Evolutionary conservation across 345 rosid genomes (phyloP).

Genomic region (Excoecaria cochinchinensis): DNA sequence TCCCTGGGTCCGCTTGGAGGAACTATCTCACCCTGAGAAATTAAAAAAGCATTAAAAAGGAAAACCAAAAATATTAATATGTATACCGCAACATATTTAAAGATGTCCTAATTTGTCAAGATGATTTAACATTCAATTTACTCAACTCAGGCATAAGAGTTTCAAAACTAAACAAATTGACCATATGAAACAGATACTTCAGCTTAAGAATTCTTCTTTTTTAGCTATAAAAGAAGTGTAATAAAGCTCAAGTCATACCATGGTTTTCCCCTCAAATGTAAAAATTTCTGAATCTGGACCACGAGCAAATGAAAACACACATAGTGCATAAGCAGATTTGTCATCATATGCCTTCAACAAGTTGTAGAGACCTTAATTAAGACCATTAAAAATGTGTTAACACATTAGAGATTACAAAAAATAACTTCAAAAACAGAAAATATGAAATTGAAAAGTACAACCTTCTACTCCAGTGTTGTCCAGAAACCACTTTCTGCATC

Average conservation of each 20-base stretch:
- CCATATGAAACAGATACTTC: no score
- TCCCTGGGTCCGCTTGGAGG: constrained; percentile 79
- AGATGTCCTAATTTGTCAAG: no score
- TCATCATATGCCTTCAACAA: constrained; percentile 88
- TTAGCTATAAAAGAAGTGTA: background rate
- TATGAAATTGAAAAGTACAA: constrained; percentile 26
- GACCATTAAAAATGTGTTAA: no score
- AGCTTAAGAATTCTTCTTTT: no score
- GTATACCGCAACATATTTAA: no score
- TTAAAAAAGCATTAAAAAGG: background rate
- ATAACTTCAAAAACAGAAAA: background rate
- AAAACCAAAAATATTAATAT: background rate
- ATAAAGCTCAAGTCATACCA: constrained; percentile 26
- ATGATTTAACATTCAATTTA: no score
- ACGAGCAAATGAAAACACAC: constrained; percentile 76
- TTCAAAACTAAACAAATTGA: no score
- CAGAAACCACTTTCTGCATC: constrained; percentile 91
- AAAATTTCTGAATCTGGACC: constrained; percentile 76
- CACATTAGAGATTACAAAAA: background rate
- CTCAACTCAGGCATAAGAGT: no score
- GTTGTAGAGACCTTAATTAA: constrained; percentile 64
- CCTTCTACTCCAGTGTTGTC: constrained; percentile 95
- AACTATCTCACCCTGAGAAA: constrained; percentile 82
- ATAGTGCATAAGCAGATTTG: constrained; percentile 88
- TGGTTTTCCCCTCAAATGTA: constrained; percentile 76